Conservation (phyloP, 805 yeast genomes). For the Cyberlindnera mrakii region DNA sequence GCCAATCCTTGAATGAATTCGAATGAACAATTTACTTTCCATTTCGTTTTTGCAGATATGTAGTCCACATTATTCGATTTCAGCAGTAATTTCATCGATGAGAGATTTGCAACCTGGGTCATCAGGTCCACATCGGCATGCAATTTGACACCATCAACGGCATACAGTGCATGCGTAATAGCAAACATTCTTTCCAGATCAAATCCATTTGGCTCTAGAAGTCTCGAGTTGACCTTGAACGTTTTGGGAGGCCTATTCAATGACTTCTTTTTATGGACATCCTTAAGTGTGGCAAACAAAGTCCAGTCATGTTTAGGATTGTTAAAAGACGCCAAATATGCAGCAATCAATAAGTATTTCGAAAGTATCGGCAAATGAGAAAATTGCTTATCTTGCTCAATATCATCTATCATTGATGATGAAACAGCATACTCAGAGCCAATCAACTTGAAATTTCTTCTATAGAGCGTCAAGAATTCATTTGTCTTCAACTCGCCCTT, state of each 20-base stretch:
- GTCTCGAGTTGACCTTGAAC: slow-evolving; percentile 46
- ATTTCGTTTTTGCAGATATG: slow-evolving; percentile 61
- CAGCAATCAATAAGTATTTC: slow-evolving; percentile 70
- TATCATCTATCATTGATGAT: slow-evolving; percentile 14
- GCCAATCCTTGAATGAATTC: slow-evolving; percentile 55
- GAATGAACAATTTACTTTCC: slow-evolving; percentile 78
- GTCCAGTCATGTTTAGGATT: slow-evolving; percentile 65
- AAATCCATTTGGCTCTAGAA: slow-evolving; percentile 67
- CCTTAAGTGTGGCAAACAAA: slow-evolving; percentile 59
- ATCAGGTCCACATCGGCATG: slow-evolving; percentile 29
- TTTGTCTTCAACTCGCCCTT: slow-evolving; percentile 7
- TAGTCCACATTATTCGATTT: slow-evolving; percentile 41
- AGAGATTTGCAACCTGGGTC: slow-evolving; percentile 28
- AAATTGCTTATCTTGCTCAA: slow-evolving; percentile 6
- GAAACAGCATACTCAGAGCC: slow-evolving; percentile 28
- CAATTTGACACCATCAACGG: slow-evolving; percentile 30
- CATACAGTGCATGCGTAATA: slow-evolving; percentile 65
- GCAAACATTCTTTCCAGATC: slow-evolving; percentile 77
- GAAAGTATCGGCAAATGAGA: slow-evolving; percentile 54
- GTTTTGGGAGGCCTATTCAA: slow-evolving; percentile 34
- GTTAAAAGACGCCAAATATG: slow-evolving; percentile 76
- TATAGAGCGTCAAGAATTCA: slow-evolving; percentile 24
- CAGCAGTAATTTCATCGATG: slow-evolving; percentile 27
- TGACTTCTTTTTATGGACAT: slow-evolving; percentile 32
- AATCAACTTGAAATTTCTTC: slow-evolving; percentile 25